Conservation (phyloP, 768 basidiomycete species). For the Boletus subparvulus region DNA sequence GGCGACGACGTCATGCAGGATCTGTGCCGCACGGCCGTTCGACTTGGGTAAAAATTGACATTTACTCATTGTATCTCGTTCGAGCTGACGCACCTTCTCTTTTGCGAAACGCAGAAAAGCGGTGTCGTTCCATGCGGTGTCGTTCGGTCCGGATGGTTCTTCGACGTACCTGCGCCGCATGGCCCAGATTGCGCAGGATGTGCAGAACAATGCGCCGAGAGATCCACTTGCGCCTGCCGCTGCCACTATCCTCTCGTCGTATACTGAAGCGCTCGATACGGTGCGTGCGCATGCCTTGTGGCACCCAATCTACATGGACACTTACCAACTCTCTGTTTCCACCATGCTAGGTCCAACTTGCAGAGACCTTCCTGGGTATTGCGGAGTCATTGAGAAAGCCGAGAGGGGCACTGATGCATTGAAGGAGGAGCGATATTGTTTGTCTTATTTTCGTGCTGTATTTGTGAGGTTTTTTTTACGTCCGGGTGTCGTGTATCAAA, state of each 20-base stretch:
- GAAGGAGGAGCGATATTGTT: slow-evolving; percentile 6
- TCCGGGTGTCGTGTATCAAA: no score
- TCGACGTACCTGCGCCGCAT: slow-evolving; percentile 42
- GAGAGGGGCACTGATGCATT: slow-evolving; percentile 46
- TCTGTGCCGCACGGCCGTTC: slow-evolving; percentile 43
- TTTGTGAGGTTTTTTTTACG: no score
- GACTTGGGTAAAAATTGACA: slow-evolving; percentile 41
- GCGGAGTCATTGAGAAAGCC: slow-evolving; percentile 59
- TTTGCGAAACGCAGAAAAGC: slow-evolving; percentile 40
- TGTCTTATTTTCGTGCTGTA: no score
- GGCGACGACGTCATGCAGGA: slow-evolving; percentile 38
- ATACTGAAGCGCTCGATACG: slow-evolving; percentile 50
- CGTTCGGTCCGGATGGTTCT: slow-evolving; percentile 43
- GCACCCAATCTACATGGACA: no score
- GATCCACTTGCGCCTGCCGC: slow-evolving; percentile 37
- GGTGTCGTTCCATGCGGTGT: slow-evolving; percentile 58
- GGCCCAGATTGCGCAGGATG: slow-evolving; percentile 50
- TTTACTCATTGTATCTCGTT: accelerated
- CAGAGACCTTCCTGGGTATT: slow-evolving; percentile 57
- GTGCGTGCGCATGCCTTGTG: slow-evolving; percentile 26
- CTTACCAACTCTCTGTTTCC: background rate
- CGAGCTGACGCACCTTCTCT: background rate
- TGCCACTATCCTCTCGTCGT: slow-evolving; percentile 44
- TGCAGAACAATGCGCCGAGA: slow-evolving; percentile 44
- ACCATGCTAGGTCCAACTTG: slow-evolving; percentile 46